A percentile compares a stretch with the other conserved stretches of the same genome.
Conservation (phyloP, 1,139 yeast genomes). For the Yamadazyma epiphylla region DNA sequence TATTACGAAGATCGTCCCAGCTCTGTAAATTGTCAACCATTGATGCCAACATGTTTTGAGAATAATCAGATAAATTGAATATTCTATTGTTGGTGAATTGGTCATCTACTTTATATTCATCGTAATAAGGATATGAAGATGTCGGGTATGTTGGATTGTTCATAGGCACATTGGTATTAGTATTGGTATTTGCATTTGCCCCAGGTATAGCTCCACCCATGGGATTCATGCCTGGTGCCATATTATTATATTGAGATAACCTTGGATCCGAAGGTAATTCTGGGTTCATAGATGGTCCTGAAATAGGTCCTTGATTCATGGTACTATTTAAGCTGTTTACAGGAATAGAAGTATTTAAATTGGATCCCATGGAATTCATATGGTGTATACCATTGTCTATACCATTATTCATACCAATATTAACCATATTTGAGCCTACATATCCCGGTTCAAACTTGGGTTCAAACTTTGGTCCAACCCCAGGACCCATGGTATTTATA, state of each 20-base stretch:
- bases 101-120: constrained; percentile 2
- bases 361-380: neutral
- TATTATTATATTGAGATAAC: neutral
- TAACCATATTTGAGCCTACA: neutral
- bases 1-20: constrained; percentile 20
- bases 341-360: neutral
- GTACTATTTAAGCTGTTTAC: no score
- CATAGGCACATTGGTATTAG: neutral
- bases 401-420: neutral
- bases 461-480: no score
- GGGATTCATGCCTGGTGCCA: neutral
- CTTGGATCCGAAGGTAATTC: no score
- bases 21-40: constrained; percentile 24
- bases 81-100: constrained; percentile 12
- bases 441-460: no score
- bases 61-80: constrained; percentile 12
- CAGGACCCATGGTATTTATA: neutral
- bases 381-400: no score
- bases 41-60: constrained; percentile 12
- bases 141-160: neutral
- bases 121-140: neutral
- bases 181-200: no score
- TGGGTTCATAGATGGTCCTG: neutral
- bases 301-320: neutral
- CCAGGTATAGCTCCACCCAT: no score